Percentiles rank a stretch among this genome's conserved stretches.
phyloP scores from a whole-genome alignment of 306 rosid genomes.

The Pyrus betulifolia region DNA sequence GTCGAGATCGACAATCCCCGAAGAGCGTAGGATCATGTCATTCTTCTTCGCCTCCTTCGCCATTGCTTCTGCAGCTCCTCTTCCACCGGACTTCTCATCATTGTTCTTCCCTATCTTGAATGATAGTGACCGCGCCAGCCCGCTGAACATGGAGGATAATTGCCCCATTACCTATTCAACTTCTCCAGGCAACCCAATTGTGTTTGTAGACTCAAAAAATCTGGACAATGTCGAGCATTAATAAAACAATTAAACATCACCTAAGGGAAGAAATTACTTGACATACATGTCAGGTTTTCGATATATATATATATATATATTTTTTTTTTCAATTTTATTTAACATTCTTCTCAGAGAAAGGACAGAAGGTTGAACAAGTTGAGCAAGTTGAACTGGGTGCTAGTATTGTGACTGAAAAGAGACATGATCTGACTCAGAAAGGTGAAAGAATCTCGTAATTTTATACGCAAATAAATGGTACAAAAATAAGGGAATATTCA shows the following conservation, averaged over 20 bases:
- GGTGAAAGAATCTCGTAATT: conserved; percentile 45
- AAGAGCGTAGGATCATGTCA: conserved; percentile 45
- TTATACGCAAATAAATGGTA: not conserved
- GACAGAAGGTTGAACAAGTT: conserved; percentile 33
- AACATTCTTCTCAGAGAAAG: conserved; percentile 19
- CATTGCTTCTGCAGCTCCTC: conserved; percentile 77
- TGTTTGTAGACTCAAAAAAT: conserved; percentile 12
- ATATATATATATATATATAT: not conserved
- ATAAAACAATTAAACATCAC: not conserved
- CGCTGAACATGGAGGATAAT: conserved; percentile 68
- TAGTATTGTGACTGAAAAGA: conserved; percentile 32
- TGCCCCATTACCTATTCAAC: conserved; percentile 47
- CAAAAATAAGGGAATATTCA: conserved; percentile 28
- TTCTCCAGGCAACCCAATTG: not conserved
- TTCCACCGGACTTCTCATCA: conserved; percentile 29
- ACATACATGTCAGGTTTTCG: not conserved
- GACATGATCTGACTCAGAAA: conserved; percentile 63
- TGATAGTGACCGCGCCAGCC: conserved; percentile 53
- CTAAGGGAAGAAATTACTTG: conserved; percentile 9
- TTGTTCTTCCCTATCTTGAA: conserved; percentile 38
- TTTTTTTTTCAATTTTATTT: not conserved
- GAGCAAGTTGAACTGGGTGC: conserved; percentile 33
- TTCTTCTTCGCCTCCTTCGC: conserved; percentile 76
- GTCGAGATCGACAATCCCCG: conserved; percentile 44
- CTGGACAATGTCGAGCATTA: conserved; percentile 16